Evolutionary conservation across 2,329 filamentous ascomycete species (phyloP).

Genomic region (Botryotinia calthae): DNA sequence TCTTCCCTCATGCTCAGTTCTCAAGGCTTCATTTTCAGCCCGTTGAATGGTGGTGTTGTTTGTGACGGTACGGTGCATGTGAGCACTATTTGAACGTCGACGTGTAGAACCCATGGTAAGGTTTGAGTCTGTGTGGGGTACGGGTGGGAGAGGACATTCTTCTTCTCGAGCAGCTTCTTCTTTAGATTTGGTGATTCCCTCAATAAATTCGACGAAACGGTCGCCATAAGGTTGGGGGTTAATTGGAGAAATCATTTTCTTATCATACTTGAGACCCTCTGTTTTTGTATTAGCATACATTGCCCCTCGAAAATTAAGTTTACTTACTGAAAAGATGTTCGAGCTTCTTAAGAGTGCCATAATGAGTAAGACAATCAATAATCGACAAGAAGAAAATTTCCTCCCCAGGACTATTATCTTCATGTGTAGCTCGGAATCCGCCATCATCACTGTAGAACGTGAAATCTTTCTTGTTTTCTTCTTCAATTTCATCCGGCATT

Average conservation of each 20-base stretch:
- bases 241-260: constrained; percentile 86
- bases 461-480: constrained; percentile 67
- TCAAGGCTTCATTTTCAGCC: constrained; percentile 35
- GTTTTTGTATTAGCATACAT: constrained; percentile 27
- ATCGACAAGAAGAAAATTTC: constrained; percentile 98
- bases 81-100: constrained; percentile 30
- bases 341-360: constrained; percentile 88
- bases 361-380: constrained; percentile 97
- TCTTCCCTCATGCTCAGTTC: constrained; percentile 39
- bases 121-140: constrained; percentile 34
- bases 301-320: too few relatives aligned
- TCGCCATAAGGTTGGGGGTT: constrained; percentile 90
- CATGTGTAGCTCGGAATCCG: constrained; percentile 88
- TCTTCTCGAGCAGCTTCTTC: constrained; percentile 76
- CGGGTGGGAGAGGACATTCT: constrained; percentile 23
- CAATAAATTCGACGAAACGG: constrained; percentile 89
- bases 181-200: constrained; percentile 81
- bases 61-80: constrained; percentile 27
- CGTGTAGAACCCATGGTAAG: constrained; percentile 29
- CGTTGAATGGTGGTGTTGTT: constrained; percentile 31
- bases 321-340: constrained; percentile 82
- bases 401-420: constrained; percentile 78
- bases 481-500: constrained; percentile 87
- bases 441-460: constrained; percentile 94
- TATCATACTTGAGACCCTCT: constrained; percentile 77